A percentile compares a stretch with the other conserved stretches of the same genome.
phyloP scores from a whole-genome alignment of 2,329 filamentous ascomycete species.

The Pseudogymnoascus sp. region DNA sequence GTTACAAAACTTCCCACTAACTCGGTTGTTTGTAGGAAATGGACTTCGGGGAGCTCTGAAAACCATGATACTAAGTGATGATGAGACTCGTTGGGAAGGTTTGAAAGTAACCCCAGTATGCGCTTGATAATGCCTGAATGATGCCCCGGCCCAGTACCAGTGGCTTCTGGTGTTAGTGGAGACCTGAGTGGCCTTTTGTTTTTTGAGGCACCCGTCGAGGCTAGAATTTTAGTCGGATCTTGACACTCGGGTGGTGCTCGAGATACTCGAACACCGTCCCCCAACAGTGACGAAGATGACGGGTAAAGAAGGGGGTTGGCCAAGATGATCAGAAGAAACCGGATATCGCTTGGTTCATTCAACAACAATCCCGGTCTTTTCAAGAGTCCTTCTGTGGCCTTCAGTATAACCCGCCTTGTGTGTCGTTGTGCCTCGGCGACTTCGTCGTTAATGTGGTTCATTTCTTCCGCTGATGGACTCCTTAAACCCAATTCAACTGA shows the following conservation, averaged over 20 bases:
- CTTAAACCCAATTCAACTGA: constrained; percentile 14
- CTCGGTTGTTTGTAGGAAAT: constrained; percentile 68
- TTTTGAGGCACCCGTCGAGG: background rate
- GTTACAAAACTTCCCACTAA: constrained; percentile 71
- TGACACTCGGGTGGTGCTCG: background rate
- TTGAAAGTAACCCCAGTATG: constrained; percentile 70
- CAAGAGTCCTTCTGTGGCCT: constrained; percentile 68
- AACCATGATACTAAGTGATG: constrained; percentile 73
- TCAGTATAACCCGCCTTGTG: constrained; percentile 61
- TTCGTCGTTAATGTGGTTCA: constrained; percentile 41
- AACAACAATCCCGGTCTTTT: constrained; percentile 70
- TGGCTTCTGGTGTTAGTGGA: no score
- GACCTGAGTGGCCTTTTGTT: background rate
- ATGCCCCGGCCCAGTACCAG: constrained; percentile 40
- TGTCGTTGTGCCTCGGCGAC: constrained; percentile 58
- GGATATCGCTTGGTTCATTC: constrained; percentile 57
- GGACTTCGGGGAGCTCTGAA: constrained; percentile 55
- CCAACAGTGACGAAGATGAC: constrained; percentile 16
- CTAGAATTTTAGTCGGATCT: background rate
- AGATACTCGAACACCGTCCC: background rate
- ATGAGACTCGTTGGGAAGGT: constrained; percentile 67
- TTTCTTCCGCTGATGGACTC: constrained; percentile 18
- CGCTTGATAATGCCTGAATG: constrained; percentile 82
- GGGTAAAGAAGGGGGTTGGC: constrained; percentile 68
- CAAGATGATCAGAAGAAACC: constrained; percentile 71